Conservation (phyloP, 1,284 basidiomycete genomes). For the Apiotrichum montevideense region DNA sequence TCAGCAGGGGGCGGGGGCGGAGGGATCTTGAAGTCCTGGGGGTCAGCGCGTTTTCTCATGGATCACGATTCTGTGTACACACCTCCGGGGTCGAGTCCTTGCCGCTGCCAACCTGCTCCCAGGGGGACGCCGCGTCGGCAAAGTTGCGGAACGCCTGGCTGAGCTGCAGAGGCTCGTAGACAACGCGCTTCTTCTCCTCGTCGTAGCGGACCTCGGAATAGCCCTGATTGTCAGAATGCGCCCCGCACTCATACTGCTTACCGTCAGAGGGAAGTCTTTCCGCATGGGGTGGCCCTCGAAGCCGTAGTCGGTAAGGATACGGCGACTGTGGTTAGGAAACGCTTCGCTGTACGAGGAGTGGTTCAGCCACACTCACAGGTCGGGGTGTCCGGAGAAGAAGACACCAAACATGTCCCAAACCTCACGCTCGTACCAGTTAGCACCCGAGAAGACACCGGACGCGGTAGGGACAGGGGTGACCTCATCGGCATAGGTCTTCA, state of each 20-base stretch:
- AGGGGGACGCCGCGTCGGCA: conserved; percentile 77
- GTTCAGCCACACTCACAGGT: conserved; percentile 60
- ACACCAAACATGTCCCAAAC: conserved; percentile 98
- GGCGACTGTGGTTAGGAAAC: conserved; percentile 56
- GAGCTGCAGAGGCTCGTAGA: conserved; percentile 95
- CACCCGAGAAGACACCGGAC: conserved; percentile 73
- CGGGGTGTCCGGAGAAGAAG: conserved; percentile 93
- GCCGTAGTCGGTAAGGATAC: conserved; percentile 97
- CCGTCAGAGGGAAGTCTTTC: conserved; percentile 96
- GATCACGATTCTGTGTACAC: background rate
- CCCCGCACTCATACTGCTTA: conserved; percentile 42
- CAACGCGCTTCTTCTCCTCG: conserved; percentile 96
- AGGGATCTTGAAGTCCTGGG: conserved; percentile 46
- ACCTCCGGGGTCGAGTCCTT: conserved; percentile 37
- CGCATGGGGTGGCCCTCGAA: conserved; percentile 97
- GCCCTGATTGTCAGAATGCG: conserved; percentile 51
- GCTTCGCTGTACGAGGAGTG: background rate
- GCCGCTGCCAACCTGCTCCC: conserved; percentile 94
- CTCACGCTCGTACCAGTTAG: conserved; percentile 97
- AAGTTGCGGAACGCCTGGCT: conserved; percentile 99
- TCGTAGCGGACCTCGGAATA: conserved; percentile 98
- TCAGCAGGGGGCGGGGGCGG: conserved; percentile 44
- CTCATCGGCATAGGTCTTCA: conserved; percentile 97
- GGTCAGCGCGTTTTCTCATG: background rate
- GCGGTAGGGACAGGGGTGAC: conserved; percentile 88